Base-by-base conservation (phyloP, 108 stramenopile species). In the Licmophora abbreviata region DNA sequence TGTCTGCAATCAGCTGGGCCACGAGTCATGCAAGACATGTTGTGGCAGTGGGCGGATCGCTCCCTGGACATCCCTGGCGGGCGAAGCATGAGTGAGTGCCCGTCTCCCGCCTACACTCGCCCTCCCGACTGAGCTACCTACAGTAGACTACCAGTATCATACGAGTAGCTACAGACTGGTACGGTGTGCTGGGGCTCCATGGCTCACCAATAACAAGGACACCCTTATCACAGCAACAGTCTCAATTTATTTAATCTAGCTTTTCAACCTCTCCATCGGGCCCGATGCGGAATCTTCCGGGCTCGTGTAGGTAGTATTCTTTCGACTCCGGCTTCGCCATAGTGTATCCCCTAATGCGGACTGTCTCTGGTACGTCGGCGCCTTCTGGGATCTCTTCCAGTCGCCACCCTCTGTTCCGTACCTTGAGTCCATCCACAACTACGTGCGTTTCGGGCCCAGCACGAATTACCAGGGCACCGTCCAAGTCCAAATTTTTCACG, bases 291-390 rank as follows among this genome's bases (percentile, higher is more conserved):
- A 77, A 88, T 37, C 82, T 64, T 32, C 86, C 91, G 21, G 86
- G 84, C 41, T 88, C 90, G 44, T 68, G 60, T 12, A 93, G 68
- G n/a, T 72, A 43, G 40, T 81, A 83, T 55, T 81, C 84, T 54
- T 56, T 56, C 1, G 73, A 69, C 36, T 88, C 83, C 20, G 76
- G 65, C 56, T 88, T 88, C 22, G 62, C 62, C 83, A 93, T 81
- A 29, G 81, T 86, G 68, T 93, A 93, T 17, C 87, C 91, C 33
- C 91, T 71, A 58, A 93, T 93, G 4, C 66, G 67, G 20, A 86
- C 83, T 42, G 74, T 67, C 46, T 93, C 91, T 10, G 74, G 66
- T 25, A 84, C 77, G 49, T 65, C 63, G 18, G 77, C 77, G 5
- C 70, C 78, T 22, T 61, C 67, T 0, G 77, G 64, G 41, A 78